phyloP scores from a whole-genome alignment of 2,329 filamentous ascomycete species.

The Scopulariopsis brevicaulis region DNA sequence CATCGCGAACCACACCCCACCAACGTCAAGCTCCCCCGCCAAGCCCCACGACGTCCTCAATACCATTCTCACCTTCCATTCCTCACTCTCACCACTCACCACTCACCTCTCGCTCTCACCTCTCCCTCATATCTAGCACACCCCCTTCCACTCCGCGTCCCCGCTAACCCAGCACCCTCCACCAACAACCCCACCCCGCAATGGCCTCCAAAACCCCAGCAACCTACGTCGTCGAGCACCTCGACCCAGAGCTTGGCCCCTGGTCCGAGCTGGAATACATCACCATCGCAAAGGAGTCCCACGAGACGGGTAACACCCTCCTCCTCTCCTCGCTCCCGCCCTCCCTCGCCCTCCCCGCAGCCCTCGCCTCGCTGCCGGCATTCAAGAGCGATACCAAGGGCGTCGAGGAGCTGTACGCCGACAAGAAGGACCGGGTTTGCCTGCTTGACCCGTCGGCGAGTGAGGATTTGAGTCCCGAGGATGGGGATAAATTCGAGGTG shows the following conservation, averaged over 20 bases:
- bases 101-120: background rate
- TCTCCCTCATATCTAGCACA: background rate
- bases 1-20: background rate
- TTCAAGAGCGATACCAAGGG: conserved; percentile 64
- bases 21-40: background rate
- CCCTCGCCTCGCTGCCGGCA: conserved; percentile 41
- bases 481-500: conserved; percentile 73
- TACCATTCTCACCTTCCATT: background rate
- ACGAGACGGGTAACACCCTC: conserved; percentile 55
- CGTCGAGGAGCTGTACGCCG: conserved; percentile 73
- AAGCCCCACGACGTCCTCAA: background rate
- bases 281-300: conserved; percentile 74
- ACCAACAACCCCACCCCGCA: background rate
- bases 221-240: conserved; percentile 90
- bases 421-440: conserved; percentile 64
- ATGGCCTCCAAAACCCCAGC: conserved; percentile 32
- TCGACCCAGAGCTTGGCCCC: conserved; percentile 84
- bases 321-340: conserved; percentile 71
- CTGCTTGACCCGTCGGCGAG: conserved; percentile 78
- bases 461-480: conserved; percentile 71
- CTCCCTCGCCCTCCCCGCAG: conserved; percentile 52
- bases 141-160: background rate
- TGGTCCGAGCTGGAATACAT: conserved; percentile 94
- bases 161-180: background rate
- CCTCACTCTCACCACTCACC: background rate